Base-by-base conservation (phyloP, 129 eudicot genomes). In the Lonicera japonica region DNA sequence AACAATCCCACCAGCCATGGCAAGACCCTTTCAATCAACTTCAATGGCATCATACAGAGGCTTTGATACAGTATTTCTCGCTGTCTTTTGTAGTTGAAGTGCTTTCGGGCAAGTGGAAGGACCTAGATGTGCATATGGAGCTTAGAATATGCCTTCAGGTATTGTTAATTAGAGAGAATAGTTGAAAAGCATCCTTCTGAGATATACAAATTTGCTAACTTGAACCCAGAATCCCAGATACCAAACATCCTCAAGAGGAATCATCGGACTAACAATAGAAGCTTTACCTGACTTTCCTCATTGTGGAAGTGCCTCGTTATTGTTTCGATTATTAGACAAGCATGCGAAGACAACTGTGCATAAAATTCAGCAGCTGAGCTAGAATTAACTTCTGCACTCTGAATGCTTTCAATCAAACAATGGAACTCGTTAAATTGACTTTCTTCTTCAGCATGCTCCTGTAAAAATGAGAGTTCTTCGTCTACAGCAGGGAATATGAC, bases 391-490 rank as follows among this genome's bases (percentile, higher is more conserved):
- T 68, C 79, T 9, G 70, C 64, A 5, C 58, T 69, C 45, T 78
- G 79, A 25, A 78, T 61, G 21, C 39, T 73, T 61, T 78, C 83
- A 60, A 78, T 78, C 59, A 73, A 53, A 60, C 64, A 58, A 3
- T 75, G 63, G 6, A 78, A 65, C 68, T 78, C 58, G 47, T 73
- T 69, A 69, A 78, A 78, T 56, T 73, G 66, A 47, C 61, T 78
- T 66, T 78, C 75, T 73, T 78, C 83, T 46, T 73, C 79, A 65
- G 83, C 83, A 60, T 78, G 83, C 73, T 78, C 83, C 57, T 68
- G 63, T 1, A 52, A 69, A 25, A 78, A 78, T 17, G 83, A 73
- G 25, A 73, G 72, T 40, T 70, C 79, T 52, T 56, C 79, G 73
- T 78, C 79, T 51, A 78, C 51, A 14, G 79, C 83, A 73, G 79